Percentiles rank a stretch among this genome's conserved stretches.
Evolutionary conservation across 1,139 yeast species (phyloP).

Genomic region (Yamadazyma atlantica): DNA sequence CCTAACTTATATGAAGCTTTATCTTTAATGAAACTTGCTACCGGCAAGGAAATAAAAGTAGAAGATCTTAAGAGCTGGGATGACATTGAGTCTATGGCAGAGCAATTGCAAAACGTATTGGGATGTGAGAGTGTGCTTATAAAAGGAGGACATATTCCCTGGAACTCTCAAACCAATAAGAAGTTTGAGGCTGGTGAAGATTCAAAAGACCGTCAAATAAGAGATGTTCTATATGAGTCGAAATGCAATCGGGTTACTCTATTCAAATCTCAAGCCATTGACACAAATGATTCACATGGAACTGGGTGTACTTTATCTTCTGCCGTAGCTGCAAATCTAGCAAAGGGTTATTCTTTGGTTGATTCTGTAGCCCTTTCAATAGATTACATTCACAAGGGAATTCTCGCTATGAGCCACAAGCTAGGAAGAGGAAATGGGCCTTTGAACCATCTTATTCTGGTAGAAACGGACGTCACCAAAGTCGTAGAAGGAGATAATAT

Average conservation of each 20-base stretch:
- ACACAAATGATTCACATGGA: conserved; percentile 71
- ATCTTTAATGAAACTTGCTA: conserved; percentile 26
- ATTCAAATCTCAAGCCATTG: conserved; percentile 50
- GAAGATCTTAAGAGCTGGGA: conserved; percentile 7
- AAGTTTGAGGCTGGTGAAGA: conserved; percentile 19
- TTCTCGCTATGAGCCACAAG: conserved; percentile 32
- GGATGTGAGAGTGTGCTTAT: conserved; percentile 59
- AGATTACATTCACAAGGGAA: conserved; percentile 67
- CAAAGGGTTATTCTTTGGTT: conserved; percentile 46
- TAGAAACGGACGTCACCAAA: conserved; percentile 13
- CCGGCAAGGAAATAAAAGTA: conserved; percentile 1
- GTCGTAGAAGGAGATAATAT: not conserved
- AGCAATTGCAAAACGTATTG: conserved; percentile 37
- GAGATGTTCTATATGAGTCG: conserved; percentile 63
- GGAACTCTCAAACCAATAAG: conserved; percentile 26
- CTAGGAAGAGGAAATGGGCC: conserved; percentile 74
- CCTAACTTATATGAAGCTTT: conserved; percentile 77
- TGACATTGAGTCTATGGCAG: conserved; percentile 31
- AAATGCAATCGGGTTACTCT: conserved; percentile 33
- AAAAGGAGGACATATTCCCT: conserved; percentile 82
- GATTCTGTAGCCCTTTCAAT: conserved; percentile 58
- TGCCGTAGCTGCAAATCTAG: conserved; percentile 74
- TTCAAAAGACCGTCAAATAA: conserved; percentile 27
- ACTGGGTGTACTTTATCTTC: conserved; percentile 91
- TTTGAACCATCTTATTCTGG: conserved; percentile 52